Percentiles rank a stretch among this genome's conserved stretches.
phyloP scores from a whole-genome alignment of 2,329 filamentous ascomycete genomes.

The Pestalotiopsis sp. region DNA sequence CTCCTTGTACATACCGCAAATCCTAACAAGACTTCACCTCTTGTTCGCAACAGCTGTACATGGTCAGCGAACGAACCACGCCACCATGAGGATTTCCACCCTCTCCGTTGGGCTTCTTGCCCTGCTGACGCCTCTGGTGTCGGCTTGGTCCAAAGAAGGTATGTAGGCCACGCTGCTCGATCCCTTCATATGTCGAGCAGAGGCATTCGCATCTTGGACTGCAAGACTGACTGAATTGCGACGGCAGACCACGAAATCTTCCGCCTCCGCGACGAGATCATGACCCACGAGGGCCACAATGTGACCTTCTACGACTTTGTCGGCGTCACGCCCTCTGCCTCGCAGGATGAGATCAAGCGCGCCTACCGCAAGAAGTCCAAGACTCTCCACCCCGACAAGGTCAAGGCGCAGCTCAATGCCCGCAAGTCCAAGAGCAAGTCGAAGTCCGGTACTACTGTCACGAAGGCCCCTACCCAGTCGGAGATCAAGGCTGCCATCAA shows the following conservation, averaged over 20 bases:
- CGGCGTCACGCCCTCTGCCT: constrained; percentile 72
- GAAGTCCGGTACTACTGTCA: constrained; percentile 65
- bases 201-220: not conserved
- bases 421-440: constrained; percentile 59
- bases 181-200: not conserved
- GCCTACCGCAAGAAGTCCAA: constrained; percentile 89
- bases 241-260: constrained; percentile 92
- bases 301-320: constrained; percentile 96
- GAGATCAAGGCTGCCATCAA: constrained; percentile 82
- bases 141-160: constrained; percentile 89
- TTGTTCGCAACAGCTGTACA: not conserved
- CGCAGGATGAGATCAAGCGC: constrained; percentile 87
- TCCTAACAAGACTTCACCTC: not conserved
- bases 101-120: constrained; percentile 71
- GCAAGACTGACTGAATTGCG: constrained; percentile 6
- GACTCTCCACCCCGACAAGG: constrained; percentile 91
- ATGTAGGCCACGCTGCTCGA: constrained; percentile 27
- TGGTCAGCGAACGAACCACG: constrained; percentile 29
- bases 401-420: constrained; percentile 78
- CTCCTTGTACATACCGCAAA: not conserved
- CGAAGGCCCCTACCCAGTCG: constrained; percentile 70
- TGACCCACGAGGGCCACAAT: constrained; percentile 71
- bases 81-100: constrained; percentile 72
- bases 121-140: constrained; percentile 66
- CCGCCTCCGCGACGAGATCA: constrained; percentile 86